phyloP scores from a whole-genome alignment of 768 basidiomycete species.

The Harrya chromipes region DNA sequence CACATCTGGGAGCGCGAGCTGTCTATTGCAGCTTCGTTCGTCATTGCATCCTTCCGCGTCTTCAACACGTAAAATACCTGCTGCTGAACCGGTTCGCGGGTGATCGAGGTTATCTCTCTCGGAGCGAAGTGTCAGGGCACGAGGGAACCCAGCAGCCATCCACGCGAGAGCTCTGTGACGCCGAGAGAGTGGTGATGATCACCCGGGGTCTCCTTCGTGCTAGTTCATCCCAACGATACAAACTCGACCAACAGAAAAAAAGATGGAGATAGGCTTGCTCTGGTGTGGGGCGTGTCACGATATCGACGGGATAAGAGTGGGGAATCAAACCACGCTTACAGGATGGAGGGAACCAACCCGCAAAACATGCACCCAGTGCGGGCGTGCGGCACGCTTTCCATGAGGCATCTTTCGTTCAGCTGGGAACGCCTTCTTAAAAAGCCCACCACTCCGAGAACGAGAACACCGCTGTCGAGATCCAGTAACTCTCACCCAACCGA shows the following conservation, averaged over 20 bases:
- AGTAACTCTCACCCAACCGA: conserved; percentile 11
- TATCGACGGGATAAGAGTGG: conserved; percentile 17
- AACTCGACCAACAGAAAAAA: neutral
- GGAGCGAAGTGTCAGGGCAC: conserved; percentile 14
- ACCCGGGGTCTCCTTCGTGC: neutral
- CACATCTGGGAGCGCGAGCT: neutral
- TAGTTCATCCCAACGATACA: neutral
- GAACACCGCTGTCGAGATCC: conserved; percentile 22
- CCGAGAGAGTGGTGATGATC: conserved; percentile 15
- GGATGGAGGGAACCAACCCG: conserved; percentile 7
- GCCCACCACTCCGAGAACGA: conserved; percentile 11
- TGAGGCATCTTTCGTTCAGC: conserved; percentile 26
- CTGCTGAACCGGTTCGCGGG: neutral
- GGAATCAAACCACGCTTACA: conserved; percentile 7
- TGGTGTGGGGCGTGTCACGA: conserved; percentile 5
- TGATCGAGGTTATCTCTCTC: conserved; percentile 8
- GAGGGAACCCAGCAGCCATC: conserved; percentile 22
- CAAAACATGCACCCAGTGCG: conserved; percentile 18
- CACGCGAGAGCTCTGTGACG: conserved; percentile 26
- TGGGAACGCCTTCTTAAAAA: conserved; percentile 19
- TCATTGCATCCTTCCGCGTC: neutral
- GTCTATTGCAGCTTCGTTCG: neutral
- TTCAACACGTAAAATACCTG: conserved; percentile 19
- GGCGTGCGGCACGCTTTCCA: conserved; percentile 31
- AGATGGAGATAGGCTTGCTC: conserved; percentile 3